Conservation (phyloP, 2,329 filamentous ascomycete genomes). For the Rasamsonia emersonii region DNA sequence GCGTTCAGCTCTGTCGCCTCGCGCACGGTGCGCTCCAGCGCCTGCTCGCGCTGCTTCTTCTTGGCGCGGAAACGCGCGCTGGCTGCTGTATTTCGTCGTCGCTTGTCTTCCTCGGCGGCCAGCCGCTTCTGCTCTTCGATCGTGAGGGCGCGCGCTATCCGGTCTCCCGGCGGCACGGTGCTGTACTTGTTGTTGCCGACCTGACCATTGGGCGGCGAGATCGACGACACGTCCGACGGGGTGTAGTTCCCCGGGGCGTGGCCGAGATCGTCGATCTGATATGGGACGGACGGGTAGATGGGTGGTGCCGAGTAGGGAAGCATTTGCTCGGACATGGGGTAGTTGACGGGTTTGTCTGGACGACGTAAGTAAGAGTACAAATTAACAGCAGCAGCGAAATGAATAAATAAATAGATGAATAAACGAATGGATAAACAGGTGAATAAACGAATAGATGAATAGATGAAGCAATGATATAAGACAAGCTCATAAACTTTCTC, state of each 20-base stretch:
- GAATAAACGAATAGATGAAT: no score
- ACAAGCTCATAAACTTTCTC: no score
- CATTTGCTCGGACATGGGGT: slow-evolving; percentile 30
- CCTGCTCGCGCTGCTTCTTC: slow-evolving; percentile 91
- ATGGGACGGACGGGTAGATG: slow-evolving; percentile 30
- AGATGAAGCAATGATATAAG: no score
- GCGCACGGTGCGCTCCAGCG: slow-evolving; percentile 70
- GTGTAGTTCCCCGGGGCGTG: slow-evolving; percentile 27
- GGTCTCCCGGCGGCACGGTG: slow-evolving; percentile 29
- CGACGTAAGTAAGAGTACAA: slow-evolving; percentile 16
- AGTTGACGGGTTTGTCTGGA: slow-evolving; percentile 29
- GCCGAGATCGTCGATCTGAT: slow-evolving; percentile 28
- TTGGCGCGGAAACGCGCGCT: slow-evolving; percentile 89
- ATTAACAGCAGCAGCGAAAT: not conserved
- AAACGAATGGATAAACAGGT: slow-evolving; percentile 3
- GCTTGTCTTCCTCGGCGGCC: slow-evolving; percentile 86
- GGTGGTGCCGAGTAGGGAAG: slow-evolving; percentile 30
- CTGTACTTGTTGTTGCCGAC: slow-evolving; percentile 34
- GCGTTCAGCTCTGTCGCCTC: slow-evolving; percentile 74
- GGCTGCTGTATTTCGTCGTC: slow-evolving; percentile 78
- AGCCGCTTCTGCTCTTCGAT: slow-evolving; percentile 46
- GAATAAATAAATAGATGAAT: not conserved
- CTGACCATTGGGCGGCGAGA: slow-evolving; percentile 31
- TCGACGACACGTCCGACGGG: slow-evolving; percentile 36
- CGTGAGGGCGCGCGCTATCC: slow-evolving; percentile 40